phyloP scores from a whole-genome alignment of 2,329 filamentous ascomycete genomes.

The Penicillium concentricum region DNA sequence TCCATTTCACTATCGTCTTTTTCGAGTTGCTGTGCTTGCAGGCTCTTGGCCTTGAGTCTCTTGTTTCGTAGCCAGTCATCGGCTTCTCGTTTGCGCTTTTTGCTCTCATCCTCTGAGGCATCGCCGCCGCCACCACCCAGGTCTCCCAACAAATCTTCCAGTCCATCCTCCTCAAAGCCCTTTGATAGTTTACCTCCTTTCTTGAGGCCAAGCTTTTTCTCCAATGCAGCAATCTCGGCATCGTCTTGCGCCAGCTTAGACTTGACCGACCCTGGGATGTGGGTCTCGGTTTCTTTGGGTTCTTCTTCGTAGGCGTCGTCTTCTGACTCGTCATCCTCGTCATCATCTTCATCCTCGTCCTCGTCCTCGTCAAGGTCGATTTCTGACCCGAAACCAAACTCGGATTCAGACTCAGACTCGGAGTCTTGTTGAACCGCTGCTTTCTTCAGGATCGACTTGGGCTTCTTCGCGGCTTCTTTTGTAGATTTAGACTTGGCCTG shows the following conservation, averaged over 20 bases:
- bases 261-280: constrained; percentile 48
- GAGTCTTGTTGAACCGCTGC: constrained; percentile 24
- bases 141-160: constrained; percentile 74
- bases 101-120: constrained; percentile 49
- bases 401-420: constrained; percentile 11
- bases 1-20: constrained; percentile 17
- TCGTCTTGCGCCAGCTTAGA: constrained; percentile 76
- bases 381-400: not conserved
- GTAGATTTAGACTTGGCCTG: constrained; percentile 23
- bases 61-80: constrained; percentile 61
- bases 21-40: constrained; percentile 15
- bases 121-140: constrained; percentile 57
- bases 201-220: constrained; percentile 82
- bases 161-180: constrained; percentile 75
- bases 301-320: constrained; percentile 20
- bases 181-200: constrained; percentile 72
- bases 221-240: constrained; percentile 80
- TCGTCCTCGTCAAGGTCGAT: constrained; percentile 16
- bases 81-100: constrained; percentile 62
- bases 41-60: constrained; percentile 52
- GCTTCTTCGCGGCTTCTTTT: constrained; percentile 22
- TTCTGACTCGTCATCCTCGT: constrained; percentile 27
- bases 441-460: constrained; percentile 41
- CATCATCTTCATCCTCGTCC: constrained; percentile 24
- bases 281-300: constrained; percentile 13